Evolutionary conservation across 495 filamentous ascomycete genomes (phyloP).

Genomic region (Lasiosphaeria hispida): DNA sequence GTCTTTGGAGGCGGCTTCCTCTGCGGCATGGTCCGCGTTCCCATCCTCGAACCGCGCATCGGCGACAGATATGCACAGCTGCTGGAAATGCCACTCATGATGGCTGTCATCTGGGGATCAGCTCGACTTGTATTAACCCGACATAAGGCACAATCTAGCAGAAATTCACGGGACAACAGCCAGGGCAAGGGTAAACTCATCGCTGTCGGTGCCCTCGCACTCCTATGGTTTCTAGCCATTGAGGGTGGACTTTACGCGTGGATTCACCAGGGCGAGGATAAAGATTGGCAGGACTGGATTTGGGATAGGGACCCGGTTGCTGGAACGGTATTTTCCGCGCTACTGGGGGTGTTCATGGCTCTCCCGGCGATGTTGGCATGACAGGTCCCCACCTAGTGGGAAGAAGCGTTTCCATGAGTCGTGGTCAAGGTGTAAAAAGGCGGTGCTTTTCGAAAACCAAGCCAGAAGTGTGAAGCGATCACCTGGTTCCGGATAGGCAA

Average conservation of each 20-base stretch:
- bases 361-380: background rate
- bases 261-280: background rate
- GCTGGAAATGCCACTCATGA: conserved; percentile 1
- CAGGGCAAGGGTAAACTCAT: background rate
- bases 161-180: background rate
- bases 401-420: no score
- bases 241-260: background rate
- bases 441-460: no score
- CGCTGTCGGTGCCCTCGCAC: background rate
- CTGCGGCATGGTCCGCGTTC: conserved; percentile 1
- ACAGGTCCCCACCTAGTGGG: background rate
- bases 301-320: background rate
- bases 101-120: background rate
- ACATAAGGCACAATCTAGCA: background rate
- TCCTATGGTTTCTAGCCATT: background rate
- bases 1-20: background rate
- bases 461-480: no score
- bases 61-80: background rate
- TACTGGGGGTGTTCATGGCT: background rate
- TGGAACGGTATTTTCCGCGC: conserved; percentile 1
- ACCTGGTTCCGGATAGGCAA: no score
- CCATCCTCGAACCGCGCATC: background rate
- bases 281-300: background rate
- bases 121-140: background rate
- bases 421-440: no score